A percentile compares a stretch with the other conserved stretches of the same genome.
Evolutionary conservation across 78 protist species (phyloP).

Genomic region (Dictyostelium firmibasis): DNA sequence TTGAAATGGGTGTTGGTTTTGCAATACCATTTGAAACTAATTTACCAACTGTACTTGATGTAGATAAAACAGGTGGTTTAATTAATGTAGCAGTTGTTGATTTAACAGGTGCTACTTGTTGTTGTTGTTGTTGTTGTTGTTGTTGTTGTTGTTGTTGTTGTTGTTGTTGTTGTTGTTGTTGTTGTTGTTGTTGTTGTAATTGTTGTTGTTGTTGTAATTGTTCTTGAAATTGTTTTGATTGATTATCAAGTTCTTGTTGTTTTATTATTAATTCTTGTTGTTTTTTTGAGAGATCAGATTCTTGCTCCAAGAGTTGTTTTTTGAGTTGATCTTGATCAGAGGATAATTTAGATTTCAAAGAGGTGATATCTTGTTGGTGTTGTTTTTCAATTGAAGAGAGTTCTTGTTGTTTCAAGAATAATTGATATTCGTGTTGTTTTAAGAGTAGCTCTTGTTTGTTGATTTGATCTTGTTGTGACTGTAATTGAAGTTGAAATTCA

Average conservation of each 20-base stretch:
- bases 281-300: not conserved
- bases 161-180: not conserved
- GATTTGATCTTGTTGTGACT: not conserved
- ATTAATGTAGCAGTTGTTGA: not conserved
- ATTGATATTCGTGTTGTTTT: not conserved
- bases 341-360: not conserved
- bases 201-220: not conserved
- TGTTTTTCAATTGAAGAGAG: not conserved
- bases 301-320: not conserved
- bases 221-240: not conserved
- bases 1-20: not conserved
- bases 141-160: not conserved
- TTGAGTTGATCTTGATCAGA: not conserved
- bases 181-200: not conserved
- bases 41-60: not conserved
- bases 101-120: not conserved
- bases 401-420: not conserved
- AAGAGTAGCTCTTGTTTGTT: not conserved
- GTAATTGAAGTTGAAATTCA: not conserved
- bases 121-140: not conserved
- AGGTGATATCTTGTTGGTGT: not conserved
- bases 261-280: not conserved
- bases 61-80: not conserved
- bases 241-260: not conserved
- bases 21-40: not conserved